phyloP scores from a whole-genome alignment of 176 grass and related monocot genomes.

The Alopecurus myosuroides region DNA sequence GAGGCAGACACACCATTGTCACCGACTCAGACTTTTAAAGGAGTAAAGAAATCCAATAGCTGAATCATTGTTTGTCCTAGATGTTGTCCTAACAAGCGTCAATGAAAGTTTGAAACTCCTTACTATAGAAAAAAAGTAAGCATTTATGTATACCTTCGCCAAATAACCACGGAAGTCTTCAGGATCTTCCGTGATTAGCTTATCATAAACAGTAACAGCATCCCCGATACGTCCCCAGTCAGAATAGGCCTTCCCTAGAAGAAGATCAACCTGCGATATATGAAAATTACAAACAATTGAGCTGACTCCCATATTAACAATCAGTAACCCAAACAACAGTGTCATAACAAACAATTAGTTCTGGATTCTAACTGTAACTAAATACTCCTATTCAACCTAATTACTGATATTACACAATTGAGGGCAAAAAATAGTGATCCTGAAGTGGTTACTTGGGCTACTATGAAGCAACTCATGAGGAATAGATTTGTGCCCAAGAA shows the following conservation, averaged over 20 bases:
- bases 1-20: too few relatives aligned
- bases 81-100: not conserved
- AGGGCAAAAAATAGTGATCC: too few relatives aligned
- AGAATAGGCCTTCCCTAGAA: conserved; percentile 91
- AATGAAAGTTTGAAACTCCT: not conserved
- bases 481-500: too few relatives aligned
- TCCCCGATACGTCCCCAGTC: conserved; percentile 82
- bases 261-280: conserved; percentile 66
- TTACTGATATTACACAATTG: too few relatives aligned
- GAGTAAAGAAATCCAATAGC: not conserved
- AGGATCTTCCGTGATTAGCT: conserved; percentile 77
- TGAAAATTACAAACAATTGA: conserved; percentile 5
- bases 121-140: not conserved
- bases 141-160: conserved; percentile 58
- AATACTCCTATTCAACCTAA: not conserved
- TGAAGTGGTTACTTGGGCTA: too few relatives aligned
- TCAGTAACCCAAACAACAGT: not conserved
- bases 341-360: not conserved
- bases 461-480: too few relatives aligned
- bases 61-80: not conserved
- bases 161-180: conserved; percentile 94
- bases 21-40: too few relatives aligned
- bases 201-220: conserved; percentile 87
- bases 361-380: not conserved
- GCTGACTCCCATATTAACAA: not conserved